Conservation (phyloP, 177 flowering plant species). For the Vitis hybrid region DNA sequence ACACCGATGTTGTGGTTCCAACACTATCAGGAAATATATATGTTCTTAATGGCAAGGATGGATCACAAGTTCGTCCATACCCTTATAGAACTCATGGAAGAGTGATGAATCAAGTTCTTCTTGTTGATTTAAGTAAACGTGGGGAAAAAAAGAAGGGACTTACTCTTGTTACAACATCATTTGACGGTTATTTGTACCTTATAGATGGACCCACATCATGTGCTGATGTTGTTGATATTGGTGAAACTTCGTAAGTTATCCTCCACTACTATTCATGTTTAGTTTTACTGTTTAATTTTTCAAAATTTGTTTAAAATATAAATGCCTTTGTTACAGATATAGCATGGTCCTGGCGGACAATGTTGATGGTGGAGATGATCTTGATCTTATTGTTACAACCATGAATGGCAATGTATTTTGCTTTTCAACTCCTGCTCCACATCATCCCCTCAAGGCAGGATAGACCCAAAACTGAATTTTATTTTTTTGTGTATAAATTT, state of each 20-base stretch:
- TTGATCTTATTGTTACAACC: slow-evolving; percentile 93
- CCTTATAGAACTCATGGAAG: slow-evolving; percentile 98
- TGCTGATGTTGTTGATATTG: slow-evolving; percentile 98
- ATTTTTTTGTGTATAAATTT: neutral
- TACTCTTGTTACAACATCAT: slow-evolving; percentile 87
- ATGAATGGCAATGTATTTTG: slow-evolving; percentile 99
- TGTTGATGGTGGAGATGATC: slow-evolving; percentile 99
- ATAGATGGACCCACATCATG: slow-evolving; percentile 97
- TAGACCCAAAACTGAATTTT: slow-evolving; percentile 4
- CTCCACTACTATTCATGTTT: slow-evolving; percentile 1
- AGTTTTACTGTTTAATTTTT: neutral
- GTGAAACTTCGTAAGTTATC: slow-evolving; percentile 91
- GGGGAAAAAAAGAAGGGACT: slow-evolving; percentile 86
- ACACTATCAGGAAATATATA: slow-evolving; percentile 92
- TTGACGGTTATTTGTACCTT: slow-evolving; percentile 96
- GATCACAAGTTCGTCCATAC: slow-evolving; percentile 75
- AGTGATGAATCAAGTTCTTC: slow-evolving; percentile 93
- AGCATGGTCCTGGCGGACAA: slow-evolving; percentile 99
- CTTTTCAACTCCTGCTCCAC: slow-evolving; percentile 91
- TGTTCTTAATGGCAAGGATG: slow-evolving; percentile 95
- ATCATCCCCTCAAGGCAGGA: slow-evolving; percentile 91
- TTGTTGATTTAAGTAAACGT: slow-evolving; percentile 82
- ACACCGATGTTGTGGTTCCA: slow-evolving; percentile 89
- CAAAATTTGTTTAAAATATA: neutral
- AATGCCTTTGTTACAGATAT: slow-evolving; percentile 52